These are phyloP conservation scores for Cadophora sp. DNA, from an alignment of 2,329 filamentous ascomycete genomes.

Conservation along the genomic window DNA sequence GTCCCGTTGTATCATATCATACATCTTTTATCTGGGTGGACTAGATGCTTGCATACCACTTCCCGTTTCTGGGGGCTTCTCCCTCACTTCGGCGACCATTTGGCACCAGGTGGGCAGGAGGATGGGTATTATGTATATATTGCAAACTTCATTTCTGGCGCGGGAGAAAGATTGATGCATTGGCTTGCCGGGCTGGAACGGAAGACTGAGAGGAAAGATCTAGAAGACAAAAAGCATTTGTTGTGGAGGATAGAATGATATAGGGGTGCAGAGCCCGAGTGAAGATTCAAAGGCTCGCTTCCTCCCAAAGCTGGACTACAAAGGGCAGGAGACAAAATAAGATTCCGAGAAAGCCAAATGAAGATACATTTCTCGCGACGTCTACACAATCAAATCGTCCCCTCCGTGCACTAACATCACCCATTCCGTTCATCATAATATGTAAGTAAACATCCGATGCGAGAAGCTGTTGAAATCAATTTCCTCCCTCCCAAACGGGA, in stretches of 20 bases:
- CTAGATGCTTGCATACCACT: slow-evolving; percentile 7
- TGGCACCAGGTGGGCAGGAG: neutral
- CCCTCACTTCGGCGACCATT: neutral
- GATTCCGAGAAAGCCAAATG: slow-evolving; percentile 2
- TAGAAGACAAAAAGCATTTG: neutral
- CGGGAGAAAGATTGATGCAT: slow-evolving; percentile 5
- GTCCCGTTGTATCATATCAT: slow-evolving; percentile 12
- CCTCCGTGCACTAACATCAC: neutral
- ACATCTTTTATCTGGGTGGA: neutral
- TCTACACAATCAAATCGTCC: neutral
- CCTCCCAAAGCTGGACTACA: neutral
- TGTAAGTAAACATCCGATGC: neutral
- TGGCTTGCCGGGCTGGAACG: neutral
- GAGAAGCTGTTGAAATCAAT: neutral
- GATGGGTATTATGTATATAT: slow-evolving; percentile 1
- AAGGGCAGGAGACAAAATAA: neutral
- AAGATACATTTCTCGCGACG: neutral
- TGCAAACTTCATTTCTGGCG: slow-evolving; percentile 5
- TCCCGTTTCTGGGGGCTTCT: neutral
- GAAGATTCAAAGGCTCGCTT: neutral
- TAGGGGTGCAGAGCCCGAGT: neutral
- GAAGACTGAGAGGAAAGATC: neutral
- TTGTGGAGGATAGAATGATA: neutral
- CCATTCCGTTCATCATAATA: neutral
- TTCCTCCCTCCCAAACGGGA: neutral